Evolutionary conservation across 108 stramenopile genomes (phyloP), one percentile per base, ranked within the genome.

Genomic region (Cylindrotheca fusiformis): DNA sequence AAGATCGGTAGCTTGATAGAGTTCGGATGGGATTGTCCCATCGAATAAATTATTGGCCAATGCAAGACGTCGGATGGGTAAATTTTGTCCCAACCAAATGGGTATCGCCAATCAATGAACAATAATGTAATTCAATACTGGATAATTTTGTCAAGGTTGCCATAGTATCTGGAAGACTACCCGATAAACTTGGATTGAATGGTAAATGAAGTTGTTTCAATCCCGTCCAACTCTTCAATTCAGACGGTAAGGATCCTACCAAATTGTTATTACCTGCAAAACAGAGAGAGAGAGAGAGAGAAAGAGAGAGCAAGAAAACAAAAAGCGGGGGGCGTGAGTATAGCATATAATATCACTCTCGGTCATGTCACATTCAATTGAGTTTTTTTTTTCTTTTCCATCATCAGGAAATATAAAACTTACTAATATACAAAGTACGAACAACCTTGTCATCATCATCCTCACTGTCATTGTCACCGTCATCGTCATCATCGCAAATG

Each of bases 101-200:
- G 36, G 36, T 31, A 75, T 31, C 8, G 48, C 74, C 74, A 21
- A 24, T 58, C 1, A 68, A 18, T 8, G 20, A 29, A 48, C 56
- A 58, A 30, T 68, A 64, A 29, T 68, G 47, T 4, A 68, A 29
- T 31, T 63, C 55, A 20, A 75, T 32, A 4, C 41, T 31, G 17
- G 21, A 23, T 45, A 72, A 32, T 2, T 32, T 8, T 0, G 55
- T 27, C 51, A 72, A 46, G 30, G 3, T 8, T 12, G 24, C 3
- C 4, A 72, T 22, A 12, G 26, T 25, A 22, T 14, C 14, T 8
- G 47, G 26, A 49, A 50, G 21, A 18, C 17, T 51, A 1, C 48
- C 57, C 5, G 22, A 6, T 6, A 72, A 20, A 3, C 49, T 20
- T 1, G 33, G 6, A 21, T 72, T 72, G 44, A 46, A 65, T 30